Conservation (phyloP, 371 early-diverging fungal species). For the Entomophthora muscae region DNA sequence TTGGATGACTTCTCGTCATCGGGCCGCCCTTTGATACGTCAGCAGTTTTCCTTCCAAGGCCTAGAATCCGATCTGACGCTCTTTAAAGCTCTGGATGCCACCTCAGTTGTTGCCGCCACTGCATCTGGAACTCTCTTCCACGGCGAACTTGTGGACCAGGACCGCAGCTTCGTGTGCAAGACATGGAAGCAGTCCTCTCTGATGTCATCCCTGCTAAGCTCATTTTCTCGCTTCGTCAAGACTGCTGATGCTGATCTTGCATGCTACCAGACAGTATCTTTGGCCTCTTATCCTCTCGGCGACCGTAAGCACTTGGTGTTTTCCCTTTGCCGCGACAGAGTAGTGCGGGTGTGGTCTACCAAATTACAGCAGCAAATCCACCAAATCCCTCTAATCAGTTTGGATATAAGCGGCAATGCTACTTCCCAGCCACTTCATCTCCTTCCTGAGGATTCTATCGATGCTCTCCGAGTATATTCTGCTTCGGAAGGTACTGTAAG, state of each 20-base stretch:
- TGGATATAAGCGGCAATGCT: not conserved
- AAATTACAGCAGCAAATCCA: not conserved
- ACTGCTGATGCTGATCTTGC: not conserved
- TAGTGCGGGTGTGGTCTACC: not conserved
- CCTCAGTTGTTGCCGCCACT: not conserved
- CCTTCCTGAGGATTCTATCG: not conserved
- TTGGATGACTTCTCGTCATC: not conserved
- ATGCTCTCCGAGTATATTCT: not conserved
- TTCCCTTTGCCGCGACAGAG: not conserved
- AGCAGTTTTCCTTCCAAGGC: not conserved
- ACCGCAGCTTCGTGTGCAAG: not conserved
- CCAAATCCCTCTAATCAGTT: not conserved
- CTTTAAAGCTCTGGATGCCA: not conserved
- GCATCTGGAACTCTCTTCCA: not conserved
- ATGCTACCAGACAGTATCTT: not conserved
- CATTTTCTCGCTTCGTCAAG: not conserved
- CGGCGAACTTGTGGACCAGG: not conserved
- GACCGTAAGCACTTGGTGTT: not conserved
- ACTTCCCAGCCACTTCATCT: not conserved
- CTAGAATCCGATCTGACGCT: not conserved
- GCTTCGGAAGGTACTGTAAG: not conserved
- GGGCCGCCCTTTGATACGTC: not conserved
- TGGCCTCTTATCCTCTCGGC: not conserved
- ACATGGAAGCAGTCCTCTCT: not conserved
- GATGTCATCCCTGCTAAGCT: not conserved